Evolutionary conservation across 305 asterid species (phyloP), one percentile per base, ranked within the genome.

Genomic region (Fraxinus paxiana): DNA sequence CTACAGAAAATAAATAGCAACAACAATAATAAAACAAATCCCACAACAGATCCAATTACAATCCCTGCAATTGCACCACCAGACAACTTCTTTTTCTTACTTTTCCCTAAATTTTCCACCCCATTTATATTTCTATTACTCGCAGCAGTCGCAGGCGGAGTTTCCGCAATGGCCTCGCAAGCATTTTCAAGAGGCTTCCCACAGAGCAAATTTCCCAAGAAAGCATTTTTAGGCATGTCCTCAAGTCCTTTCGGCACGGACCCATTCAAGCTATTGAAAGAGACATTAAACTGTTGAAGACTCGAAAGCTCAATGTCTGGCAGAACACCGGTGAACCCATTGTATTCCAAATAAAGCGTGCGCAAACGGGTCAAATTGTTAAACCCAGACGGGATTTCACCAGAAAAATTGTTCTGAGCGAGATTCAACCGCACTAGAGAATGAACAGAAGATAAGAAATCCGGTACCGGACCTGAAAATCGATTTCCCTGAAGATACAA

Each of bases 1-100:
- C 98, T 88, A 76, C 98, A 94, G 69, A 92, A 20, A 38, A 94
- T 22, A 12, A 92, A 88, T 84, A 91, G 20, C 24, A 92, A 26
- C 81, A 91, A 77, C 76, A 92, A 78, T 70, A 94, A 2, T 71
- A 92, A 15, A 28, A 92, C 4, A 2, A 92, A 86, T 69, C 97
- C 99, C 4, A 93, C 77, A 1, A 93, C 84, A 85, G 96, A 90
- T 86, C 99, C 99, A 65, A 95, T 83, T 65, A 92, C 98, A 75
- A 95, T 91, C 30, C 97, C 98, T 4, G 97, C 98, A 80, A 95
- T 90, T 41, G 96, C 97, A 37, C 96, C 97, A 8, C 95, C 96
- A 6, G 97, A 92, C 65, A 95, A 84, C 84, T 86, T 87, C 83
- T 82, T 84, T 33, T 82, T 88, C 83, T 82, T 84, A 13, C 37